Conservation (phyloP, 331 rosid genomes). For the Spiraea crenata region DNA sequence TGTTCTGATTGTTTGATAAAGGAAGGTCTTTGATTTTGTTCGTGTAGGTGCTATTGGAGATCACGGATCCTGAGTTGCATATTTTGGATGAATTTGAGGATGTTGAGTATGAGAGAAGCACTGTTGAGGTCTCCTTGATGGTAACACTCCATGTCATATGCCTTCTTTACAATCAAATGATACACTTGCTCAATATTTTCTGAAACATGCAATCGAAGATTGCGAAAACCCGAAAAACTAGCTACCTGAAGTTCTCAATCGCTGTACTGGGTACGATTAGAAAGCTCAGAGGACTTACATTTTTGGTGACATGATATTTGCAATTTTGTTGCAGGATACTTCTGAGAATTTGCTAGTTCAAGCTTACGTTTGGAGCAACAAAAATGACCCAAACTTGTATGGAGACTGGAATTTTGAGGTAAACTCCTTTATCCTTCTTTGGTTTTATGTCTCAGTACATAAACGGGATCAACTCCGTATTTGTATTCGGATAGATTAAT, state of each 20-base stretch:
- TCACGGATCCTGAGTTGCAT: slow-evolving; percentile 61
- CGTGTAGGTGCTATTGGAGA: slow-evolving; percentile 63
- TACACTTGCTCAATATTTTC: no score
- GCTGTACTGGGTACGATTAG: neutral
- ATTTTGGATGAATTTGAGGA: slow-evolving; percentile 78
- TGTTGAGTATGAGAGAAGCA: slow-evolving; percentile 63
- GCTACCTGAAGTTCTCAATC: neutral
- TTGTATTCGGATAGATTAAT: no score
- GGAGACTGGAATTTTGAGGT: slow-evolving; percentile 95
- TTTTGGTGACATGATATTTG: neutral
- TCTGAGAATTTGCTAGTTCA: slow-evolving; percentile 44
- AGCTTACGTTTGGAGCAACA: slow-evolving; percentile 72
- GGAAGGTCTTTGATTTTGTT: neutral
- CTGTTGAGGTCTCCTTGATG: slow-evolving; percentile 51
- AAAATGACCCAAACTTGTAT: slow-evolving; percentile 67
- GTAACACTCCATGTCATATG: slow-evolving; percentile 24
- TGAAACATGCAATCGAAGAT: neutral
- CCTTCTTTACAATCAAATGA: neutral
- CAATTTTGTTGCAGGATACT: slow-evolving; percentile 48
- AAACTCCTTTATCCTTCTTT: slow-evolving; percentile 3
- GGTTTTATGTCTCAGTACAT: neutral
- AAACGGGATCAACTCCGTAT: no score
- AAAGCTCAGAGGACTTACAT: neutral
- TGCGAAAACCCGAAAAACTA: neutral
- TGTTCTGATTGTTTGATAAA: neutral